phyloP scores from a whole-genome alignment of 352 stramenopile species.

The Pythium aristosporum region DNA sequence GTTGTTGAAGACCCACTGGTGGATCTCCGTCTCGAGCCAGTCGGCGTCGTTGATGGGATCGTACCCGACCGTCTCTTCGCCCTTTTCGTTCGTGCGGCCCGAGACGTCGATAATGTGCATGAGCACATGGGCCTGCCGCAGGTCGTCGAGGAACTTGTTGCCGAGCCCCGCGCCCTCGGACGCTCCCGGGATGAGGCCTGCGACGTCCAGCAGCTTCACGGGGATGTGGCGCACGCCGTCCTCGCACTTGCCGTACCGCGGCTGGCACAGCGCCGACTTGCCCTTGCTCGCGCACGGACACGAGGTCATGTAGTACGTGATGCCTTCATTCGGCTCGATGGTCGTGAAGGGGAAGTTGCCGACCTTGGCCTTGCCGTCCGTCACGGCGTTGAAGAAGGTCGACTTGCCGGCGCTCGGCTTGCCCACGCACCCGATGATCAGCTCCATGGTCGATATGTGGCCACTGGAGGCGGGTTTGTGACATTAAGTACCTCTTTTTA shows the following conservation, averaged over 20 bases:
- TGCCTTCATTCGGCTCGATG: constrained; percentile 88
- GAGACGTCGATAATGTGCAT: constrained; percentile 92
- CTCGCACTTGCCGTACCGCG: constrained; percentile 78
- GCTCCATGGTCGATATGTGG: constrained; percentile 49
- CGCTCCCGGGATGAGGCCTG: constrained; percentile 75
- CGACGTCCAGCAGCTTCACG: constrained; percentile 84
- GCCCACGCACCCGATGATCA: constrained; percentile 87
- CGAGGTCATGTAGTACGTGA: constrained; percentile 87
- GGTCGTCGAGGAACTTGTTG: constrained; percentile 98
- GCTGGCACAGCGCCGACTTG: constrained; percentile 64
- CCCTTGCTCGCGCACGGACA: constrained; percentile 71
- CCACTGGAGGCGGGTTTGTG: too few relatives aligned
- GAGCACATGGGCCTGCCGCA: constrained; percentile 86
- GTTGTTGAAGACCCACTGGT: constrained; percentile 89
- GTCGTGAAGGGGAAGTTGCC: constrained; percentile 91
- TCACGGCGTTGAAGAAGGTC: constrained; percentile 91
- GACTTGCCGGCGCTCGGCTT: constrained; percentile 89
- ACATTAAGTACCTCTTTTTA: too few relatives aligned
- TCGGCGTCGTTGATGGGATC: constrained; percentile 88
- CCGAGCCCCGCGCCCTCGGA: constrained; percentile 94
- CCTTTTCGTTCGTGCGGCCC: constrained; percentile 89
- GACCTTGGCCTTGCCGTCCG: constrained; percentile 84
- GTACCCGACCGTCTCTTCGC: constrained; percentile 83
- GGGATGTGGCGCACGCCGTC: constrained; percentile 74
- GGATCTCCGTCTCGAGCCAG: constrained; percentile 85